phyloP scores from a whole-genome alignment of 2,329 filamentous ascomycete species.

The Dichotomopilus funicola region DNA sequence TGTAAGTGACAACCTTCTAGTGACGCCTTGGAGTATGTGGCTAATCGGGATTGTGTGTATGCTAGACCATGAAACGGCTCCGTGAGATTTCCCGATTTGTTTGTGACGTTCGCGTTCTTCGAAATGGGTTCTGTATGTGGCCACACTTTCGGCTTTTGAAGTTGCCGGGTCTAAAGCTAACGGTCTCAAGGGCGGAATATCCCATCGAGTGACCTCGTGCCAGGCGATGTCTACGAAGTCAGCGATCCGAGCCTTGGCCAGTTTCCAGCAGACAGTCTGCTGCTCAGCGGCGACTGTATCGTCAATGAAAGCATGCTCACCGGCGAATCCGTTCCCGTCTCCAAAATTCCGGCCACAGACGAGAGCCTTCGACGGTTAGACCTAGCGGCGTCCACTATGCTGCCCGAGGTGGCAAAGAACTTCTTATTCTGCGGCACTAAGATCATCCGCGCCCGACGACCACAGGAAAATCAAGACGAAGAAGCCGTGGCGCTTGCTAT shows the following conservation, averaged over 20 bases:
- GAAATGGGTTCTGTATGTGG: slow-evolving; percentile 78
- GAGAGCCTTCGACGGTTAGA: slow-evolving; percentile 71
- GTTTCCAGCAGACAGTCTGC: slow-evolving; percentile 84
- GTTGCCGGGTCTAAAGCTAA: neutral
- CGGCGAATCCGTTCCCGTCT: slow-evolving; percentile 93
- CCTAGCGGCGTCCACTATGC: slow-evolving; percentile 72
- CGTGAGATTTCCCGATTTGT: slow-evolving; percentile 91
- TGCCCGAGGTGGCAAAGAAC: slow-evolving; percentile 76
- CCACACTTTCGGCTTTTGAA: slow-evolving; percentile 24
- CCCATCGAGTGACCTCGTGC: slow-evolving; percentile 79
- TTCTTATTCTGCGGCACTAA: slow-evolving; percentile 95
- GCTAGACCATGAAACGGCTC: slow-evolving; percentile 76
- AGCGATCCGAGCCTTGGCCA: slow-evolving; percentile 85
- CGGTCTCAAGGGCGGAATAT: slow-evolving; percentile 61
- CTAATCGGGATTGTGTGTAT: too few species aligned
- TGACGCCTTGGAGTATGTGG: too few species aligned
- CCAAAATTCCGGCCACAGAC: slow-evolving; percentile 78
- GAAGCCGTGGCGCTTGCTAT: slow-evolving; percentile 89
- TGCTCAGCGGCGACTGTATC: slow-evolving; percentile 91
- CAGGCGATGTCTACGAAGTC: slow-evolving; percentile 93
- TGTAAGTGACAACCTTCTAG: slow-evolving; percentile 39
- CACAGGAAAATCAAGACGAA: slow-evolving; percentile 77
- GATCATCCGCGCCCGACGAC: slow-evolving; percentile 81
- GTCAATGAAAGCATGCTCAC: slow-evolving; percentile 99
- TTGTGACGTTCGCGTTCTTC: slow-evolving; percentile 86